These are phyloP conservation scores for Cryptococcus amylolentus DNA, from an alignment of 1,284 basidiomycete species.

Conservation along the genomic window DNA sequence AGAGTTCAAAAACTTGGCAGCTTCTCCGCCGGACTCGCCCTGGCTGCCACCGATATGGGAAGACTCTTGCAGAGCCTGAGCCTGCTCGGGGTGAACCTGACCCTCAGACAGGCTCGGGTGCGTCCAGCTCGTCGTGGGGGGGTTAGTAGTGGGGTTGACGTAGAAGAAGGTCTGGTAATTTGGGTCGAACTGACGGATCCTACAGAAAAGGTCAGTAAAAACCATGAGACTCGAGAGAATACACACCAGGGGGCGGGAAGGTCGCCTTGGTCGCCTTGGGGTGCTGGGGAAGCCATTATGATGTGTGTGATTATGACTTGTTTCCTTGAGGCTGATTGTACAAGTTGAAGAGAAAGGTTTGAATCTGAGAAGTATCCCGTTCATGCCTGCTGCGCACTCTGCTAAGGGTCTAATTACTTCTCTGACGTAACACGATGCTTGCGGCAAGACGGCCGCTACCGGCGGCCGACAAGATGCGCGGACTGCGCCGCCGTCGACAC, in stretches of 20 bases:
- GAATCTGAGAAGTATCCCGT: too few species aligned
- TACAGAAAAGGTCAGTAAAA: slow-evolving; percentile 2
- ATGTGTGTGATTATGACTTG: not conserved
- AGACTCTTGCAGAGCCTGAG: slow-evolving; percentile 16
- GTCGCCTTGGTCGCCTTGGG: slow-evolving; percentile 5
- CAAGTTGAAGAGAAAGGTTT: too few species aligned
- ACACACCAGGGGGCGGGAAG: slow-evolving; percentile 10
- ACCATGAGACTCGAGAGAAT: not conserved
- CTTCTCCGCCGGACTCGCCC: slow-evolving; percentile 7
- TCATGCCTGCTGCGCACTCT: too few species aligned
- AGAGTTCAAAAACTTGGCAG: slow-evolving; percentile 18
- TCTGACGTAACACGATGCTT: too few species aligned
- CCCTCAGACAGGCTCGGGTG: slow-evolving; percentile 28
- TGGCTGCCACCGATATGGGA: not conserved
- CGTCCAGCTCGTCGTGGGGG: slow-evolving; percentile 37
- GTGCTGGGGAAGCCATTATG: not conserved
- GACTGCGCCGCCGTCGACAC: too few species aligned
- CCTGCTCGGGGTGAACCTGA: slow-evolving; percentile 35
- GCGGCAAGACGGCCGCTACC: too few species aligned
- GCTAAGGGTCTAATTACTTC: too few species aligned
- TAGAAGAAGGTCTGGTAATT: slow-evolving; percentile 33
- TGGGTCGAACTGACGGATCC: slow-evolving; percentile 37
- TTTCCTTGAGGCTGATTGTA: too few species aligned
- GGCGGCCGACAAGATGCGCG: too few species aligned
- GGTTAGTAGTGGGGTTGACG: slow-evolving; percentile 38